Percentiles rank a stretch among this genome's conserved stretches.
phyloP scores from a whole-genome alignment of 2,329 filamentous ascomycete species.

The Fusarium sp. region DNA sequence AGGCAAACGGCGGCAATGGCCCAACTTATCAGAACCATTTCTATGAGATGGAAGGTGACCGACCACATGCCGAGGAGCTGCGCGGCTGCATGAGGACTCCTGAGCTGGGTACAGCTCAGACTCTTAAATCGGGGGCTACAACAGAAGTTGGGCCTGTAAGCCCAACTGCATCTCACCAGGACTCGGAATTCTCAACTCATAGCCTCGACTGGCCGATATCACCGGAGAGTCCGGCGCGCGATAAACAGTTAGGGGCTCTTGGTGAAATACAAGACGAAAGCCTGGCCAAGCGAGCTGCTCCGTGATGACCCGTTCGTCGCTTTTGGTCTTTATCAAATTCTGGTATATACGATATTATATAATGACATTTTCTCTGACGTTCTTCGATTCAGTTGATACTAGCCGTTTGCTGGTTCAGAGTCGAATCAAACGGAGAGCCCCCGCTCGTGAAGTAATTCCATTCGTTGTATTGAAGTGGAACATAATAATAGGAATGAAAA shows the following conservation, averaged over 20 bases:
- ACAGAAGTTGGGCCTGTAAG: constrained; percentile 3
- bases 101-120: constrained; percentile 27
- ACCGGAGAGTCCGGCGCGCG: constrained; percentile 2
- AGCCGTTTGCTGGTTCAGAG: neutral
- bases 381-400: neutral
- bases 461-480: neutral
- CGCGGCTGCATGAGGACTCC: constrained; percentile 44
- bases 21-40: constrained; percentile 6
- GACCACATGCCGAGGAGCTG: constrained; percentile 38
- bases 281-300: neutral
- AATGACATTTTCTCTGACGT: neutral
- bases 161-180: constrained; percentile 2
- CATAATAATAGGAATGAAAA: neutral
- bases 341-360: constrained; percentile 5
- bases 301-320: neutral
- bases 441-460: neutral
- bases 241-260: neutral
- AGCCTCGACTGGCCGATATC: constrained; percentile 24
- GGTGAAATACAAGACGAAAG: constrained; percentile 1
- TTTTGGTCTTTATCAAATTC: neutral
- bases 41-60: constrained; percentile 48
- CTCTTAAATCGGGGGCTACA: neutral
- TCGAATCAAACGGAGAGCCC: constrained; percentile 4
- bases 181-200: neutral
- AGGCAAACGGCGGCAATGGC: neutral